A percentile compares a stretch with the other conserved stretches of the same genome.
These are phyloP conservation scores for Gracilaria domingensis DNA, from an alignment of 23 red algal genomes.

Conservation along the genomic window DNA sequence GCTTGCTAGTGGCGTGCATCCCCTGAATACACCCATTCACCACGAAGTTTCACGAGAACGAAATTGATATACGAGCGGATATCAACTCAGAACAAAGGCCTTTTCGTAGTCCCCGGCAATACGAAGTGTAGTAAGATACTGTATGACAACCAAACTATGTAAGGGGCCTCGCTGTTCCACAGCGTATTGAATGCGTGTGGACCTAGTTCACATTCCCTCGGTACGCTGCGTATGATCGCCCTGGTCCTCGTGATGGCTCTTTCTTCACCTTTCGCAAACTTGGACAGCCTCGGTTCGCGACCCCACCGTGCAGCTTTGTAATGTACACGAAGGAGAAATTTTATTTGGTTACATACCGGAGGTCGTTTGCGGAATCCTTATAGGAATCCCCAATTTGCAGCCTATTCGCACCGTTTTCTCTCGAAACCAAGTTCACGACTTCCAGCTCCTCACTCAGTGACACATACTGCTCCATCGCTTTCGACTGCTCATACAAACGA, in stretches of 20 bases:
- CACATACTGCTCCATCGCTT: too few species aligned
- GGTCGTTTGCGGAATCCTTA: neutral
- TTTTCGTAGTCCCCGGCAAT: too few species aligned
- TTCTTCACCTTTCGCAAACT: neutral
- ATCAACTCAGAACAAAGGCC: too few species aligned
- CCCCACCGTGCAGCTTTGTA: neutral
- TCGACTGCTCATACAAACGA: too few species aligned
- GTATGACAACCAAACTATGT: too few species aligned
- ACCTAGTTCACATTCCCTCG: neutral
- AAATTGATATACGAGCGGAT: neutral
- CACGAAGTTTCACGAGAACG: neutral
- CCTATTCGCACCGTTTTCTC: neutral
- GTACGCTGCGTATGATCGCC: neutral
- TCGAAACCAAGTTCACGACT: neutral
- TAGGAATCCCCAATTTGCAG: neutral
- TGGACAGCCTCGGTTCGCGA: neutral
- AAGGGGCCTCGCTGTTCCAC: too few species aligned
- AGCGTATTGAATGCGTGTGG: neutral
- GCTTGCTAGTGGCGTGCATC: neutral
- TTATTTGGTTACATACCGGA: constrained; percentile 3
- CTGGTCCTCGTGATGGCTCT: neutral
- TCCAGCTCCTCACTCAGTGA: too few species aligned
- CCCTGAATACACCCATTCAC: neutral
- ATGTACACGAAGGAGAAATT: neutral
- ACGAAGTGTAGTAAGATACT: too few species aligned